Evolutionary conservation across 306 rosid species (phyloP), one percentile per base, ranked within the genome.

Genomic region (Macrotyloma uniflorum): DNA sequence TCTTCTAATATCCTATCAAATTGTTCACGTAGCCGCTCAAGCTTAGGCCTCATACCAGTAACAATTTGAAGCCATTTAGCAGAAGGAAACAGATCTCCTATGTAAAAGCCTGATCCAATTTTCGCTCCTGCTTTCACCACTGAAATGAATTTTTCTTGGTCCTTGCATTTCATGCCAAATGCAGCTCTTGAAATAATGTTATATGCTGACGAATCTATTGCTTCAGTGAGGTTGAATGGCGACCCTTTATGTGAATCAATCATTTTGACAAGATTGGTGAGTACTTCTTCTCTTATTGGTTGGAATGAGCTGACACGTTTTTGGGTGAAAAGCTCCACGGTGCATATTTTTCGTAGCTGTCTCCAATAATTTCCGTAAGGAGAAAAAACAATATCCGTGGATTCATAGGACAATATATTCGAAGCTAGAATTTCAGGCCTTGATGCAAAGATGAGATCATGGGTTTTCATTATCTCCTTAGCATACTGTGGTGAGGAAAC

Each of bases 1-100:
- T 14, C 19, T 58, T 5, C 65, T 24, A 58, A n/a, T 24, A 26
- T 58, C 36, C 65, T 8, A 24, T 58, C 65, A 5, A 13, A 13
- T 58, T 26, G 36, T 13, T 8, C 1, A 0, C 26, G 65, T 38
- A 24, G 4, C 7, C 19, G 26, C 36, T 58, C 65, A 13, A 57
- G 8, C 4, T 19, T 57, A 23, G 35, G 35, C 64, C 36, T 23
- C n/a, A 55, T 10, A 55, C 88, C 86, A 26, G 75, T 71, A 47
- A 81, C 10, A n/a, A 3, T 22, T 59, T 76, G 72, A 71, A 71
- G 78, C 83, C 83, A 70, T 59, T 33, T 62, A 67, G 54, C 64
- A 1, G 88, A 88, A 62, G 88, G 88, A 69, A 81, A 88, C 47
- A 86, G 8, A 63, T 83, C 82, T 3, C 32, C 80, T 15, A 83